Base-by-base conservation (phyloP, 495 filamentous ascomycete species). In the Daldinia grandis region DNA sequence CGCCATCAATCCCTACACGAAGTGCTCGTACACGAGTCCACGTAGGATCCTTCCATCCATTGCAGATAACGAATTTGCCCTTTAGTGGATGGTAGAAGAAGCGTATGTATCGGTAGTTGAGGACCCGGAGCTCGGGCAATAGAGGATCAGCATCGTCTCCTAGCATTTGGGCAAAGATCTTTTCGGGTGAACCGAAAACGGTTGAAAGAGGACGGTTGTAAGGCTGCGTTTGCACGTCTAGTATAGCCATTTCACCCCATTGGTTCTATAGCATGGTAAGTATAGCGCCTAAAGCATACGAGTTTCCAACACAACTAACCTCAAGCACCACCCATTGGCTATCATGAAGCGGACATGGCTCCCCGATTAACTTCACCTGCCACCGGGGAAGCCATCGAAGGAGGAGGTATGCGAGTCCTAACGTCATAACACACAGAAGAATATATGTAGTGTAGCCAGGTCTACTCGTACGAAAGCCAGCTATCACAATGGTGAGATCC, bases 311-410 rank as follows among this genome's bases (percentile, higher is more conserved):
- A 37, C 9, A 62, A 80, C 73, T 71, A 85, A 90, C 85, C 68
- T 95, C 96, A 72, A 97, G 86, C 35, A 95, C 95, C 56, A 97
- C 91, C 95, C 96, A 99, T 58, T 89, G 80, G 73, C 93, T 94
- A 37, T 91, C 88, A 24, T 86, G 80, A 30, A 99, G 79, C 1
- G 91, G 83, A 12, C 86, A 85, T 21, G 87, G 80, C 60, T 81
- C 85, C 15, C 95, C 95, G 58, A 93, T 79, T 42, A 99, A 74
- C 27, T 86, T 85, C 44, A 98, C 88, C 72, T 91, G 87, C 93
- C 92, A 97, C 54, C 87, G 86, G 14, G 95, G 95, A 56, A 98
- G 78, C 95, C 95, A 99, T 66, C 92, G 88, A 27, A 98, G 85
- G 3, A 98, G 55, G 15, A 99, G 85, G 80, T 92, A 98, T 12